phyloP scores from a whole-genome alignment of 768 basidiomycete genomes.

The Aureoboletus auriporus region DNA sequence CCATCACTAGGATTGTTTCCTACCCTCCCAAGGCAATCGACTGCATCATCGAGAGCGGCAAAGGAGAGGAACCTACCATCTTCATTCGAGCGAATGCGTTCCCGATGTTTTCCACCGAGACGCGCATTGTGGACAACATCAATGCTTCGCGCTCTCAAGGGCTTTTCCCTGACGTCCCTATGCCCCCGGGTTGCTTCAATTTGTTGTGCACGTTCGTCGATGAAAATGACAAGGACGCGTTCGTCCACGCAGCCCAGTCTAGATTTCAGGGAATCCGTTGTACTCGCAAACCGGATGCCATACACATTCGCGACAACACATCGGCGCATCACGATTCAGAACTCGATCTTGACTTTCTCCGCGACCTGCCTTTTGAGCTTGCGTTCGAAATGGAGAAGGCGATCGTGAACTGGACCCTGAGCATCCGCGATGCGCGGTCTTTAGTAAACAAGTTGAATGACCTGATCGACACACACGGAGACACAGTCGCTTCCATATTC shows the following conservation, averaged over 20 bases:
- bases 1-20: slow-evolving; percentile 8
- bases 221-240: slow-evolving; percentile 24
- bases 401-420: slow-evolving; percentile 26
- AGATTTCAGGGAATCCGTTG: slow-evolving; percentile 19
- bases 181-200: slow-evolving; percentile 28
- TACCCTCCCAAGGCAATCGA: slow-evolving; percentile 22
- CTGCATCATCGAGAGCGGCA: slow-evolving; percentile 14
- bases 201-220: slow-evolving; percentile 28
- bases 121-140: neutral
- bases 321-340: slow-evolving; percentile 3
- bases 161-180: slow-evolving; percentile 20
- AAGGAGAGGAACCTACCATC: slow-evolving; percentile 12
- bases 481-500: slow-evolving; percentile 23
- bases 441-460: slow-evolving; percentile 16
- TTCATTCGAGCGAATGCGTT: slow-evolving; percentile 34
- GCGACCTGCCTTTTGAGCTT: slow-evolving; percentile 28
- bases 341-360: slow-evolving; percentile 22
- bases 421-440: slow-evolving; percentile 13
- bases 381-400: slow-evolving; percentile 40
- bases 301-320: slow-evolving; percentile 18
- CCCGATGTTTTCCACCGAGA: slow-evolving; percentile 23
- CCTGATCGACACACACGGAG: slow-evolving; percentile 14
- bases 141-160: slow-evolving; percentile 22
- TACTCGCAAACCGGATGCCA: neutral
- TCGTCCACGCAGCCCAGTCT: slow-evolving; percentile 20